A percentile compares a stretch with the other conserved stretches of the same genome.
Conservation (phyloP, 2,329 filamentous ascomycete species). For the Trichoderma brevicompactum region DNA sequence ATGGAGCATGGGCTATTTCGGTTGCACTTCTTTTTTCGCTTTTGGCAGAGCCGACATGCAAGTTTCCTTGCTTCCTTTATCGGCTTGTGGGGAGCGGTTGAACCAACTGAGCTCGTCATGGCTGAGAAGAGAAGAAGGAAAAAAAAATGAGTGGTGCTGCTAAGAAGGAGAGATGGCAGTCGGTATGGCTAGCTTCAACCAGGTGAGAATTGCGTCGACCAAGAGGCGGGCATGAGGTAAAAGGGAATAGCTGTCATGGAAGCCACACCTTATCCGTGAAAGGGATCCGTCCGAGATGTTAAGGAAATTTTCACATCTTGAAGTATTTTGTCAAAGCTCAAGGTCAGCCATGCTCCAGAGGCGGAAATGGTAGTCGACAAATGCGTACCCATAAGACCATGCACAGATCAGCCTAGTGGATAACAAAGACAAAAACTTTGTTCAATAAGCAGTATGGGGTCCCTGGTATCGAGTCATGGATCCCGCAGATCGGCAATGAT, state of each 20-base stretch:
- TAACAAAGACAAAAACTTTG: background rate
- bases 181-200: no score
- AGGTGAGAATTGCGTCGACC: background rate
- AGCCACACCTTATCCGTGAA: background rate
- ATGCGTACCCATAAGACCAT: background rate
- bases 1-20: constrained; percentile 19
- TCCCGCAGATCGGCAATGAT: background rate
- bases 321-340: background rate
- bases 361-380: background rate
- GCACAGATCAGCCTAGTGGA: constrained; percentile 11
- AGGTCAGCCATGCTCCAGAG: background rate
- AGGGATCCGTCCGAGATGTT: background rate
- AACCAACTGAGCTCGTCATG: background rate
- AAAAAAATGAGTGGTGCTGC: background rate
- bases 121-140: no score
- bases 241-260: background rate
- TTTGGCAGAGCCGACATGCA: constrained; percentile 21
- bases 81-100: constrained; percentile 1
- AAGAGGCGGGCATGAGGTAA: background rate
- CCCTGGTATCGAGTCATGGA: constrained; percentile 13
- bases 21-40: constrained; percentile 24
- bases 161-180: background rate
- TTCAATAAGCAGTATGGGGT: background rate
- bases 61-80: constrained; percentile 19
- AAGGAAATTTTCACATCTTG: constrained; percentile 2